phyloP scores from a whole-genome alignment of 2,329 filamentous ascomycete genomes.

The Lasiodiplodia citricola region DNA sequence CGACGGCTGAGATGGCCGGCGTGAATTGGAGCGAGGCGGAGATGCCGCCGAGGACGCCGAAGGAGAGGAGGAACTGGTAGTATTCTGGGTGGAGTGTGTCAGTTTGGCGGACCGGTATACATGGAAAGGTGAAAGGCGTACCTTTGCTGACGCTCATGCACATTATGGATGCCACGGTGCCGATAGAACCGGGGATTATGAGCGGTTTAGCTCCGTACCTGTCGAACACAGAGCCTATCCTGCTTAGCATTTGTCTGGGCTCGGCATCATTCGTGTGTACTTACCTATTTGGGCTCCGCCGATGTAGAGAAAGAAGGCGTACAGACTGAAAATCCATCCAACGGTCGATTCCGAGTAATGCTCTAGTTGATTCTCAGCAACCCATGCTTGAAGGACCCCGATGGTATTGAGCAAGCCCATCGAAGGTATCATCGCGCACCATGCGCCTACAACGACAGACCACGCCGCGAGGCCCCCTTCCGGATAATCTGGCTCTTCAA shows the following conservation, averaged over 20 bases:
- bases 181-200: slow-evolving; percentile 39
- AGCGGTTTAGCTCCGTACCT: slow-evolving; percentile 39
- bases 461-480: slow-evolving; percentile 51
- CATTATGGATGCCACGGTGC: slow-evolving; percentile 37
- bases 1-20: slow-evolving; percentile 41
- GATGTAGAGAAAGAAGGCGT: slow-evolving; percentile 48
- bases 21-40: slow-evolving; percentile 47
- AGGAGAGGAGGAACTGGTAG: slow-evolving; percentile 50
- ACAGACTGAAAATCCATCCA: slow-evolving; percentile 50
- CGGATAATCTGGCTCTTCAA: slow-evolving; percentile 34
- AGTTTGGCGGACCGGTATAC: background rate
- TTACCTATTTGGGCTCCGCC: slow-evolving; percentile 39
- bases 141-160: slow-evolving; percentile 38
- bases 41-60: slow-evolving; percentile 46
- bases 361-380: slow-evolving; percentile 41
- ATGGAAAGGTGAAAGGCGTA: background rate
- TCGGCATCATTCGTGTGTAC: background rate
- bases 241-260: background rate
- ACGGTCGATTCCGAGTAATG: slow-evolving; percentile 42
- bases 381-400: slow-evolving; percentile 48
- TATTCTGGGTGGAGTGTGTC: slow-evolving; percentile 34
- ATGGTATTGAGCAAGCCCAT: slow-evolving; percentile 50
- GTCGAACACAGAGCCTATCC: slow-evolving; percentile 45
- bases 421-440: slow-evolving; percentile 47
- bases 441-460: slow-evolving; percentile 50